Base-by-base conservation (phyloP, 2,329 filamentous ascomycete species). In the Decorospora gaudefroyi region DNA sequence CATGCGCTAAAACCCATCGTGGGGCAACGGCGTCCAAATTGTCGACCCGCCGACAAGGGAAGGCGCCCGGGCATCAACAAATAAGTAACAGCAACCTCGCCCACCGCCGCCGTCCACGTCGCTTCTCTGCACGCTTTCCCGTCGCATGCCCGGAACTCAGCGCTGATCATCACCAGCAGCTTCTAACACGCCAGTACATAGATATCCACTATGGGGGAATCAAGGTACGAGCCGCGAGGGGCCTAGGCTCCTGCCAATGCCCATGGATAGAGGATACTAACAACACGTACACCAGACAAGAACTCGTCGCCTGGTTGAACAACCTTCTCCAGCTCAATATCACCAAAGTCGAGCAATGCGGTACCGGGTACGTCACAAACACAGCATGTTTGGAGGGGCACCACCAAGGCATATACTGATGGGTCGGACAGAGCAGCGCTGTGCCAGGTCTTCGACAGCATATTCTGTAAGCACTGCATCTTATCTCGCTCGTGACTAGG, bases 371-470 rank as follows among this genome's bases (percentile, higher is more conserved):
- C 63, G 79, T 65, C 41, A 46, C 38, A 26, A 29, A n/a, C 55
- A 61, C 44, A 29, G 4, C 34, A 18, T 17, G 27, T 13, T 15
- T 31, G 18, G 49, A 46, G 51, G 41, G 49, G 43, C 41, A 34
- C 29, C 45, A 31, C 38, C 43, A 33, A 43, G 25, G 30, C 22
- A 23, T 28, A 27, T 42, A 46, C 66, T 68, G 48, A 69, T 43
- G 29, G 18, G 21, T 13, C 6, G 18, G 22, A 48, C 53, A 97
- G 92, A 71, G 92, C 93, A 61, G 92, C 92, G 33, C 82, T 96
- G 51, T 99, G 93, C 78, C 93, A 99, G 76, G 84, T 99, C 65
- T 96, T 96, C 73, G 93, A 99, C 78, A 96, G 90, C 73, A 96
- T 99, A 78, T 97, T 90, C 78, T 84, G 81, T 84, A 71, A 70